These are phyloP conservation scores for Hypoxylon sp. DNA, from an alignment of 2,329 filamentous ascomycete genomes.

Conservation along the genomic window DNA sequence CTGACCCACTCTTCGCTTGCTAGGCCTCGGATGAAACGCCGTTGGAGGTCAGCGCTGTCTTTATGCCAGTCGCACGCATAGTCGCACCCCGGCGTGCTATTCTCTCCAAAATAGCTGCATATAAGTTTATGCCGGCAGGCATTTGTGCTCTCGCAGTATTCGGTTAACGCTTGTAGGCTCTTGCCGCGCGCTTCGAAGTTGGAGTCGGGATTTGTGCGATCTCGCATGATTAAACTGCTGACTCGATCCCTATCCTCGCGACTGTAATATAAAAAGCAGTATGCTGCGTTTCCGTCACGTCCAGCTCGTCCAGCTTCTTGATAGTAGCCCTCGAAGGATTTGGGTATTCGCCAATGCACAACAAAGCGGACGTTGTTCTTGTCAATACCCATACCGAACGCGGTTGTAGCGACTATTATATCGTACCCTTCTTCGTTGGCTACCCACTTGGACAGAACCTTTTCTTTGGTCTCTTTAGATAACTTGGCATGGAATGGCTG, in stretches of 20 bases:
- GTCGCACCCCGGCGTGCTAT: constrained; percentile 71
- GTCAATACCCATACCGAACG: constrained; percentile 98
- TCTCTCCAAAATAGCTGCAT: constrained; percentile 83
- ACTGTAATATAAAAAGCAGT: constrained; percentile 92
- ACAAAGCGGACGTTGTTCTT: constrained; percentile 96
- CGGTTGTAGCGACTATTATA: constrained; percentile 94
- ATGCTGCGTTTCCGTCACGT: constrained; percentile 87
- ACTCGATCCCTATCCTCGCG: constrained; percentile 87
- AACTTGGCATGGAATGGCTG: constrained; percentile 81
- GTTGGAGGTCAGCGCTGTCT: constrained; percentile 71
- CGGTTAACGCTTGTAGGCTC: constrained; percentile 77
- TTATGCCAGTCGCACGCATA: constrained; percentile 86
- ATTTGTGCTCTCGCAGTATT: constrained; percentile 84
- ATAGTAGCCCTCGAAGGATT: constrained; percentile 96
- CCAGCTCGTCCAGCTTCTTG: constrained; percentile 95
- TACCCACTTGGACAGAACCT: constrained; percentile 80
- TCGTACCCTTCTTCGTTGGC: constrained; percentile 83
- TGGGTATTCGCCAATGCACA: constrained; percentile 92
- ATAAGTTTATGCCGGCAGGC: constrained; percentile 83
- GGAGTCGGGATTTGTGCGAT: constrained; percentile 54
- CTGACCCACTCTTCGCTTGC: constrained; percentile 74
- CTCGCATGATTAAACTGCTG: constrained; percentile 68
- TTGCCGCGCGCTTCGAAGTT: constrained; percentile 68
- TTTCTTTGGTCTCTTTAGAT: constrained; percentile 76
- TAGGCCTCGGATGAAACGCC: constrained; percentile 69